Conservation (phyloP, 176 grass and related monocot species). For the Oryza nivara region DNA sequence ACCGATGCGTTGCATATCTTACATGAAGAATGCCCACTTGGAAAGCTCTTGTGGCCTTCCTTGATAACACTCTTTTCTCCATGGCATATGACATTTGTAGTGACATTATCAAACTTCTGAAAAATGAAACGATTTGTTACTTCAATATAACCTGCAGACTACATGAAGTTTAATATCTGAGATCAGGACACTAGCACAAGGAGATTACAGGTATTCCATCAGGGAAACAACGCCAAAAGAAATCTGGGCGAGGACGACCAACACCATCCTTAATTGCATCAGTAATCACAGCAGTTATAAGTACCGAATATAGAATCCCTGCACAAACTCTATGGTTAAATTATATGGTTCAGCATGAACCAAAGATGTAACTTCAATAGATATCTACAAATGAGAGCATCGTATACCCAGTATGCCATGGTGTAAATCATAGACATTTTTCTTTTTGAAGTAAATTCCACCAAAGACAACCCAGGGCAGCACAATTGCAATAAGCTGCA, state of each 20-base stretch:
- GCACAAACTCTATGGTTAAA: slow-evolving; percentile 30
- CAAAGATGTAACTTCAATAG: background rate
- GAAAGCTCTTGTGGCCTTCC: slow-evolving; percentile 77
- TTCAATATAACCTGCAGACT: background rate
- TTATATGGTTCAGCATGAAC: slow-evolving; percentile 18
- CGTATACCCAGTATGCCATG: slow-evolving; percentile 69
- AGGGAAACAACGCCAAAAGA: slow-evolving; percentile 86
- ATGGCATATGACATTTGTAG: slow-evolving; percentile 60
- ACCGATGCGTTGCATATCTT: slow-evolving; percentile 16
- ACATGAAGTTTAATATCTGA: slow-evolving; percentile 7
- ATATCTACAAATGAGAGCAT: slow-evolving; percentile 14
- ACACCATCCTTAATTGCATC: slow-evolving; percentile 83
- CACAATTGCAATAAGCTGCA: slow-evolving; percentile 59
- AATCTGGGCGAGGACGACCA: slow-evolving; percentile 72
- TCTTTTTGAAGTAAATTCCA: slow-evolving; percentile 70
- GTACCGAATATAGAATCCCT: slow-evolving; percentile 69
- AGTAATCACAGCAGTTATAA: slow-evolving; percentile 71
- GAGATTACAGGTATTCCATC: slow-evolving; percentile 59
- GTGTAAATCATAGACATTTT: slow-evolving; percentile 79
- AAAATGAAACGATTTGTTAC: background rate
- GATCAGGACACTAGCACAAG: background rate
- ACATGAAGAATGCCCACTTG: slow-evolving; percentile 74
- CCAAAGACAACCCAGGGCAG: slow-evolving; percentile 48
- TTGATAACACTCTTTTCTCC: slow-evolving; percentile 61
- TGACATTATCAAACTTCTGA: slow-evolving; percentile 61